Base-by-base conservation (phyloP, 768 basidiomycete species). In the Boletus pseudopeckii region DNA sequence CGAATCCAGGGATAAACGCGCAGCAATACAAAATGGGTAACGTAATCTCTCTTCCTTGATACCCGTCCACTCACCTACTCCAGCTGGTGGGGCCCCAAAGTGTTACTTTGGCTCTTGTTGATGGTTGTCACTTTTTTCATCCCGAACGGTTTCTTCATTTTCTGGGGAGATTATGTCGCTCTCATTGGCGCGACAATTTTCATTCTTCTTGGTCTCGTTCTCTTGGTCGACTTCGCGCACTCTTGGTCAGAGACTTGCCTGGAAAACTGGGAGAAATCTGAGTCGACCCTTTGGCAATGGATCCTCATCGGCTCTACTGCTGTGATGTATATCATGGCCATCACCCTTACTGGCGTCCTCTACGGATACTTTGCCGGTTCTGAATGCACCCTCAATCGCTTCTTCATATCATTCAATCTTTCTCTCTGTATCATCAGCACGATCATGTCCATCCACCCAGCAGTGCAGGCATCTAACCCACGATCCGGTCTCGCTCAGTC, bases 71-170 rank as follows among this genome's bases (percentile, higher is more conserved):
- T 71, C 52, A 71, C 39, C 14, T 34, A 30, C 26, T 26, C 17
- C 60, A 96, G 94, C 28, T 99, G 94, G 94, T 99, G 97, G 97
- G 97, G 97, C 22, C 96, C 94, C 3, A 99, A 99, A 68, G 85
- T 91, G 47, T 78, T 97, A 9, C 75, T 90, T 9, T 99, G 95
- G 92, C 67, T 97, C 34, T 63, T 92, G 56, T 81, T 99, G 53
- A 76, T 93, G 44, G 79, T 79, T 57, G 71, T 88, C 22, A 87
- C 90, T 1, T 99, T 98, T 79, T 86, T 95, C 71, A 96, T 98
- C 64, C 97, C 96, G 0, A 98, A 98, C 70, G 88, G 82, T 44
- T 87, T 88, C 94, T 98, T 98, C 76, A 94, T 98, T 75, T 91
- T 97, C 70, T 98, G 93, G 89, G 95, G 94, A 33, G 93, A 95